Evolutionary conservation across 176 grass and related monocot genomes (phyloP), one percentile per base, ranked within the genome.

Genomic region (Melocanna baccifera): DNA sequence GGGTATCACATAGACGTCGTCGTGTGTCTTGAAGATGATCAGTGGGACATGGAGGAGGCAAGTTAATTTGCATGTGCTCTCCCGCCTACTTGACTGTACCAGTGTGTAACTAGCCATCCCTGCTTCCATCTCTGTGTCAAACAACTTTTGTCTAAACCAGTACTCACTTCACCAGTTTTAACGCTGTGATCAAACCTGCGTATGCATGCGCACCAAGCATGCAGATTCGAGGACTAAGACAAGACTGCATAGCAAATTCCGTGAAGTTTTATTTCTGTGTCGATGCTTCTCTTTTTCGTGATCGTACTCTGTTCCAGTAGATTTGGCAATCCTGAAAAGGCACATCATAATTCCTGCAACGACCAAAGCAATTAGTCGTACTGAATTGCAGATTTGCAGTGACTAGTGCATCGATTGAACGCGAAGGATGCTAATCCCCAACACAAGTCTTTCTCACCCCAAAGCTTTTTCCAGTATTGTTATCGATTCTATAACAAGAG

Each of bases 31-130:
- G 40, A 19, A 79, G 28, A 63, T 79, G 85, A 64, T 48, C 47
- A 65, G 30, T 75, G 76, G 79, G 89, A 84, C 69, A 80, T 75
- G 75, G 84, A 84, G 85, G 85, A 69, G 75, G 62, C 79, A 83
- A 53, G 55, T 57, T 73, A 73, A 26, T 89, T 78, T 83, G 40
- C 39, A 84, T 87, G 81, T 84, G 85, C 75, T 64, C 77, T 87
- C 89, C 88, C 89, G 80, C 75, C 75, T 75, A 52, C 76, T 22
- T 87, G 85, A 52, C 72, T 75, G 59, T 87, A 84, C 62, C 68
- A 30, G 61, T 84, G 73, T 78, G 85, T 76, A 69, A 77, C 26
- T 37, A 20, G n/a, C n/a, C 1, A 25, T 80, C 7, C 48, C 37
- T 56, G 67, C 46, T 26, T 67, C 47, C 43, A 4, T 73, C 9